phyloP scores from a whole-genome alignment of 805 yeast genomes.

The Blastobotrys muscicola region DNA sequence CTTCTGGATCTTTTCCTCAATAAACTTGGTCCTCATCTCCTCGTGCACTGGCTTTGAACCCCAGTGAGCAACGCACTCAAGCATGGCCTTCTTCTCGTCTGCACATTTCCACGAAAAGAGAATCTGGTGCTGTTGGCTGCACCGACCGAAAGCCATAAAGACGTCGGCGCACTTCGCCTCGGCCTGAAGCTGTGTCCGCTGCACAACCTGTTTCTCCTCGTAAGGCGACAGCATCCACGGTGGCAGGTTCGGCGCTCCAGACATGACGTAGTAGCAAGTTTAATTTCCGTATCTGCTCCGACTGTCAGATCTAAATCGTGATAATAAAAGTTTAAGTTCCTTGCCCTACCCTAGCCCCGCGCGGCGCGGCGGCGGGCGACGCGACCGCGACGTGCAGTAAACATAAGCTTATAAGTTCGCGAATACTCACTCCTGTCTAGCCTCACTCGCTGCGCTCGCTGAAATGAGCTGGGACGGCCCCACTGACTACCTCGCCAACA shows the following conservation, averaged over 20 bases:
- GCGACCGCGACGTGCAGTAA: no score
- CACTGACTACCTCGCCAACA: no score
- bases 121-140: slow-evolving; percentile 27
- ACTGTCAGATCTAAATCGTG: background rate
- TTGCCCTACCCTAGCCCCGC: background rate
- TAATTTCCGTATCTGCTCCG: no score
- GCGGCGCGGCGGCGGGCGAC: no score
- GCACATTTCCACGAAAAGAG: slow-evolving; percentile 30
- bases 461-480: no score
- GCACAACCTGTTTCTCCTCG: slow-evolving; percentile 29
- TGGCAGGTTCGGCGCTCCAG: slow-evolving; percentile 15
- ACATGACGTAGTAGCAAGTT: background rate
- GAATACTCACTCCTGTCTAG: no score
- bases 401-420: no score
- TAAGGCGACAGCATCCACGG: slow-evolving; percentile 31
- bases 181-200: slow-evolving; percentile 26
- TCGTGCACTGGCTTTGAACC: slow-evolving; percentile 25
- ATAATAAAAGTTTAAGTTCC: slow-evolving; percentile 3
- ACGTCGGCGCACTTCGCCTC: slow-evolving; percentile 23
- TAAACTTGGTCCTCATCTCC: slow-evolving; percentile 21
- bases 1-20: slow-evolving; percentile 20
- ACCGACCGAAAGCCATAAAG: slow-evolving; percentile 25
- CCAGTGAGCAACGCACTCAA: slow-evolving; percentile 28
- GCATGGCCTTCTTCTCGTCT: slow-evolving; percentile 25
- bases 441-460: no score